Evolutionary conservation across 2,329 filamentous ascomycete species (phyloP).

Genomic region (Cordyceps tenuipes): DNA sequence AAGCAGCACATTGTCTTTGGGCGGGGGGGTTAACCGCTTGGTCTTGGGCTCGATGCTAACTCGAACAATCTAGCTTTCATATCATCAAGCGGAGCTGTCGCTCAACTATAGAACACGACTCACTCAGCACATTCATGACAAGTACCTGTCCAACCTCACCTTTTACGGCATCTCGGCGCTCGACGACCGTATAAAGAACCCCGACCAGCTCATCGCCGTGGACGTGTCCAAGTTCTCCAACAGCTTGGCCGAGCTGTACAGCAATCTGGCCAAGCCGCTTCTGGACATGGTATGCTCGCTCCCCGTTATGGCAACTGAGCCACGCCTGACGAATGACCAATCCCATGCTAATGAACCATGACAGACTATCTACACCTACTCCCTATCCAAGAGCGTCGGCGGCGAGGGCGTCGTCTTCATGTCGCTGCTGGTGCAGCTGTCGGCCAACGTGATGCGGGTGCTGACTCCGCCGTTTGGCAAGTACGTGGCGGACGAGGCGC

Average conservation of each 20-base stretch:
- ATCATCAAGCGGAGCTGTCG: slow-evolving; percentile 91
- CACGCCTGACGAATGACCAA: too few relatives aligned
- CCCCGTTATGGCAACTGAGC: background rate
- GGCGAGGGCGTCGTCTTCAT: slow-evolving; percentile 94
- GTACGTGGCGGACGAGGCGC: slow-evolving; percentile 93
- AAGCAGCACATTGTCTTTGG: too few relatives aligned
- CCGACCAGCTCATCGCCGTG: slow-evolving; percentile 93
- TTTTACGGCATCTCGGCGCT: slow-evolving; percentile 94
- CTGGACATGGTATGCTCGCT: slow-evolving; percentile 68
- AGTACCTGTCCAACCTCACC: slow-evolving; percentile 94
- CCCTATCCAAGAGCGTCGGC: slow-evolving; percentile 87
- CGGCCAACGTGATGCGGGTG: slow-evolving; percentile 85
- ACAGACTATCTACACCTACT: slow-evolving; percentile 84
- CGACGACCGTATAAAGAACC: slow-evolving; percentile 97
- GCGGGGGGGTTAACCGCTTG: rapidly evolving
- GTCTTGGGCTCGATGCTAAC: background rate
- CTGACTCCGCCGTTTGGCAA: slow-evolving; percentile 94
- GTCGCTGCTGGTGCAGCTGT: slow-evolving; percentile 87
- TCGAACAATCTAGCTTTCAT: slow-evolving; percentile 61
- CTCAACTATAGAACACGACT: slow-evolving; percentile 87
- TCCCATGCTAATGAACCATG: background rate
- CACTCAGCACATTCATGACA: slow-evolving; percentile 90
- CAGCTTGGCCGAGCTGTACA: slow-evolving; percentile 88
- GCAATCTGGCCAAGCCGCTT: slow-evolving; percentile 88
- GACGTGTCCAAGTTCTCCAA: slow-evolving; percentile 96